Conservation (phyloP, 2,329 filamentous ascomycete genomes). For the Fusarium oligoseptatum region DNA sequence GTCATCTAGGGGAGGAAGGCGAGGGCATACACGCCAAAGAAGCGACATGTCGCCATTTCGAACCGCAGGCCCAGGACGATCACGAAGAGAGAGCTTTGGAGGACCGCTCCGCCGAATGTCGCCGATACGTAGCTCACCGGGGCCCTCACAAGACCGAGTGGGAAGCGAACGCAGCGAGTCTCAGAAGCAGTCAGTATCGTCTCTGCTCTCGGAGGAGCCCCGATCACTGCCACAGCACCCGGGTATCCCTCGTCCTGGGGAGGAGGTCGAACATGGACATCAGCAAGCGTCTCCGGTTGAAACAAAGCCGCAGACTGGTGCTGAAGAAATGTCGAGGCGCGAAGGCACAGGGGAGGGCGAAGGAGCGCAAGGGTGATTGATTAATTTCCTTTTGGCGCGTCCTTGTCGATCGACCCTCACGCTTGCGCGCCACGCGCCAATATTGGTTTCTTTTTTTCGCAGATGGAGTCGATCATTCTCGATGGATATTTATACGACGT, state of each 20-base stretch:
- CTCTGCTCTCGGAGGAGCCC: slow-evolving; percentile 49
- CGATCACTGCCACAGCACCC: slow-evolving; percentile 28
- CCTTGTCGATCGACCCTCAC: slow-evolving; percentile 27
- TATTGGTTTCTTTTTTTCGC: background rate
- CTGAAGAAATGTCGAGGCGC: slow-evolving; percentile 27
- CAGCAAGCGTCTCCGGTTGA: slow-evolving; percentile 33
- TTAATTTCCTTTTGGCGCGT: slow-evolving; percentile 29
- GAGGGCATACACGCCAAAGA: slow-evolving; percentile 53
- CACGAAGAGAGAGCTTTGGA: slow-evolving; percentile 45
- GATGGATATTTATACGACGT: background rate
- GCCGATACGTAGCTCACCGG: slow-evolving; percentile 42
- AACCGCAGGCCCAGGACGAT: slow-evolving; percentile 42
- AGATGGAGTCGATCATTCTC: slow-evolving; percentile 2
- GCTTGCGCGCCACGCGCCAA: slow-evolving; percentile 35
- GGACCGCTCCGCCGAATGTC: slow-evolving; percentile 43
- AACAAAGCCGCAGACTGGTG: slow-evolving; percentile 18
- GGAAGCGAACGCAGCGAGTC: slow-evolving; percentile 46
- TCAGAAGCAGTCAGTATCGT: slow-evolving; percentile 52
- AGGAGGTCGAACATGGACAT: slow-evolving; percentile 32
- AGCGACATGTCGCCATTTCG: slow-evolving; percentile 55
- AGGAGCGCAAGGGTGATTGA: slow-evolving; percentile 15
- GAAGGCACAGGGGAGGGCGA: slow-evolving; percentile 36
- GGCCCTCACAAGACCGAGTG: slow-evolving; percentile 39
- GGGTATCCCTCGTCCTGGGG: slow-evolving; percentile 15
- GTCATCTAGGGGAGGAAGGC: slow-evolving; percentile 41